phyloP scores from a whole-genome alignment of 2,329 filamentous ascomycete species.

The Talaromyces sp. region DNA sequence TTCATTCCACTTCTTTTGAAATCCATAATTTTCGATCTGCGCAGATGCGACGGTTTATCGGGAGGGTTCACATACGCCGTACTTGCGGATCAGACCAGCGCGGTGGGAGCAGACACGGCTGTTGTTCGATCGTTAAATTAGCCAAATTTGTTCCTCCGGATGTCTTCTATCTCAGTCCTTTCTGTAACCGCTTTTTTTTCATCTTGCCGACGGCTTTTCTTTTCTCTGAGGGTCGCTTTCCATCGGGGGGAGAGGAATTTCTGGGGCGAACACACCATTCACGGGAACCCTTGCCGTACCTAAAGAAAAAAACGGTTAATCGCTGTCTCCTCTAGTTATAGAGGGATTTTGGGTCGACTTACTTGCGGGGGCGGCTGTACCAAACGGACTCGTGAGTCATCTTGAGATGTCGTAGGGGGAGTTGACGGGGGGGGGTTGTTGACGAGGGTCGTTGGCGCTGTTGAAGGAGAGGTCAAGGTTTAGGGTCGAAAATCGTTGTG shows the following conservation, averaged over 20 bases:
- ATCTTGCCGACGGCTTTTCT: slow-evolving; percentile 8
- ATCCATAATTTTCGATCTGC: background rate
- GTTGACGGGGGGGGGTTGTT: slow-evolving; percentile 38
- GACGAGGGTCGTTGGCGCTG: slow-evolving; percentile 39
- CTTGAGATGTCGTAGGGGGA: slow-evolving; percentile 53
- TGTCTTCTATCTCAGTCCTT: slow-evolving; percentile 2
- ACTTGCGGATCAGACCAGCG: slow-evolving; percentile 99
- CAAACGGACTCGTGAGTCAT: slow-evolving; percentile 97
- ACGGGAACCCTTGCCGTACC: slow-evolving; percentile 86
- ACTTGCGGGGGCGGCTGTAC: slow-evolving; percentile 96
- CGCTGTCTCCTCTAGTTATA: background rate
- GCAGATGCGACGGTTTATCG: background rate
- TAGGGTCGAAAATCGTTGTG: slow-evolving; percentile 41
- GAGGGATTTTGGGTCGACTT: slow-evolving; percentile 42
- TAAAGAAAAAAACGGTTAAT: slow-evolving; percentile 20
- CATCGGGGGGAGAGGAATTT: slow-evolving; percentile 12
- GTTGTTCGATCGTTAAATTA: slow-evolving; percentile 24
- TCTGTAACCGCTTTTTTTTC: slow-evolving; percentile 12
- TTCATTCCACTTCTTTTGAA: slow-evolving; percentile 9
- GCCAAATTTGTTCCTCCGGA: slow-evolving; percentile 15
- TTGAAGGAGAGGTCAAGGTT: slow-evolving; percentile 34
- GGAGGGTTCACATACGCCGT: slow-evolving; percentile 61
- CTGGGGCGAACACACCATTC: slow-evolving; percentile 70
- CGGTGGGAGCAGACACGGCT: slow-evolving; percentile 90
- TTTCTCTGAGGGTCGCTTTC: slow-evolving; percentile 8